Base-by-base conservation (phyloP, 2,329 filamentous ascomycete genomes). In the Aspergillus viridinutans region DNA sequence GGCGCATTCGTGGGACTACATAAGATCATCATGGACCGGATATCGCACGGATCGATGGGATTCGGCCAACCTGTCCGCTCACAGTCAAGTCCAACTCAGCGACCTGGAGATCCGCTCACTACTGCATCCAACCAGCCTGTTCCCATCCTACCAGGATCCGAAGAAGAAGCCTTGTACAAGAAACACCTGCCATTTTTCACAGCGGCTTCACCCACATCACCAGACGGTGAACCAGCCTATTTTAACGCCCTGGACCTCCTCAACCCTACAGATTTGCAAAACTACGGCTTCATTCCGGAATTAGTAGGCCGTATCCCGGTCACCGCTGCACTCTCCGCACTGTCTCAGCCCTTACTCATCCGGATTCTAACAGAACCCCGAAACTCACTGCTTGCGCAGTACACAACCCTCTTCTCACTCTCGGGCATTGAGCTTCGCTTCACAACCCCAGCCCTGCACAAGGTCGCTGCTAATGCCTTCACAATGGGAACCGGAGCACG, bases 231-330 rank as follows among this genome's bases (percentile, higher is more conserved):
- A 51, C 72, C 83, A 77, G 50, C 72, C 20, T 79, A 79, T 61
- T 81, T 81, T 68, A 84, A 84, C 61, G 76, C 81, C 12, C 79
- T 94, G 1, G 89, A 93, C 63, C 82, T 94, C 23, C 83, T 89
- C 26, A 89, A 85, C 3, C 89, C 90, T 1, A 80, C 84, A 10
- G 89, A 96, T 66, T 78, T 96, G 1, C 90, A 95, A 73, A 84
- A 82, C 47, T 97, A 92, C 68, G 93, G 92, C 14, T 90, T 97
- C 69, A 97, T 97, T 54, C 92, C 92, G 0, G 92, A 97, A 75
- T 81, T 97, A n/a, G 89, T 97, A 53, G 94, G 94, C n/a, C 89
- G 94, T 20, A 86, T 99, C 50, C 93, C 96, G 53, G 90, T 96
- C 57, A 89, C 92, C 50, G 92, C 91, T 59, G 90, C 94, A 0